A percentile compares a stretch with the other conserved stretches of the same genome.
Evolutionary conservation across 2,329 filamentous ascomycete genomes (phyloP).

Genomic region (Diaporthe citriasiana): DNA sequence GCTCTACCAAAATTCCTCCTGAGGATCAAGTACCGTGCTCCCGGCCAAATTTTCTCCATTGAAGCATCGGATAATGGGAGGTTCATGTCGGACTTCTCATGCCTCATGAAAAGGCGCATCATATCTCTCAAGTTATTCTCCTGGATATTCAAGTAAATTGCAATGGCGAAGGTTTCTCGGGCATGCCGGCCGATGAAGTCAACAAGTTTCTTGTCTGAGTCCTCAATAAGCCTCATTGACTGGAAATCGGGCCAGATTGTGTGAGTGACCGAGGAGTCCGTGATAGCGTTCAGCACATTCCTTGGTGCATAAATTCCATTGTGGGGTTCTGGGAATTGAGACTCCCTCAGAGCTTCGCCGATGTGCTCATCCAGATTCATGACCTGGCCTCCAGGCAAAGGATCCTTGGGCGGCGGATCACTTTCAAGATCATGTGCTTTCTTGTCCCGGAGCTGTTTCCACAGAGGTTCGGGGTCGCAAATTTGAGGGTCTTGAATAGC

Average conservation of each 20-base stretch:
- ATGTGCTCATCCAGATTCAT: neutral
- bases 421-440: too few species aligned
- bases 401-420: too few species aligned
- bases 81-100: neutral
- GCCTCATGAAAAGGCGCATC: neutral
- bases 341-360: neutral
- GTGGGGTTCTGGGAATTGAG: neutral
- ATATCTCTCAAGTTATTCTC: neutral
- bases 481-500: too few species aligned
- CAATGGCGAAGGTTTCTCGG: slow-evolving; percentile 10
- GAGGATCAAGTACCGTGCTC: neutral
- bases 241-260: neutral
- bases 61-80: neutral
- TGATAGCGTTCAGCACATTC: neutral
- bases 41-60: neutral
- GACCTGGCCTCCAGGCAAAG: too few species aligned
- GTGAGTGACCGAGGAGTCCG: neutral
- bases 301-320: neutral
- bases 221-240: neutral
- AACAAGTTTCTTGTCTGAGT: neutral
- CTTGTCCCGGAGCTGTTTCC: too few species aligned
- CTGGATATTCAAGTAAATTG: neutral
- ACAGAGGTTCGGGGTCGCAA: too few species aligned
- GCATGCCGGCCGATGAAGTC: neutral
- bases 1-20: neutral